These are phyloP conservation scores for Capronia americana DNA, from an alignment of 2,329 filamentous ascomycete genomes.

Conservation along the genomic window DNA sequence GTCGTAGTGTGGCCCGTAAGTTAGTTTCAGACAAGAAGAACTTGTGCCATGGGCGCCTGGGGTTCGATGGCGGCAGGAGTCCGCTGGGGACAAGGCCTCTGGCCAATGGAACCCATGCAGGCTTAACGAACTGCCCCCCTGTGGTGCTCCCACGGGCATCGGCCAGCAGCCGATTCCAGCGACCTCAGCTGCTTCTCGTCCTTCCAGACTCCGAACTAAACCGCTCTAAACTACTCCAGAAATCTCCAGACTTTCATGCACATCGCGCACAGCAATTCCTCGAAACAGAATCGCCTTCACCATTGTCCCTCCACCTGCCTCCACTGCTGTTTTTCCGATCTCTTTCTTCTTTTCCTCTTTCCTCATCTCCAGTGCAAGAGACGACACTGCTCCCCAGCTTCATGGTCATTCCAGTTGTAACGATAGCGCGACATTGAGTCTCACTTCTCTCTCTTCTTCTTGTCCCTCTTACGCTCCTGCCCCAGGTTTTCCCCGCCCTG, in stretches of 20 bases:
- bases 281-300: slow-evolving; percentile 16
- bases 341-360: slow-evolving; percentile 1
- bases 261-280: slow-evolving; percentile 15
- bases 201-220: not conserved
- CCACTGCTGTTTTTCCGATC: slow-evolving; percentile 6
- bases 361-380: not conserved
- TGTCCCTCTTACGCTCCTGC: not conserved
- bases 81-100: slow-evolving; percentile 2
- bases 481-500: slow-evolving; percentile 8
- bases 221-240: slow-evolving; percentile 6
- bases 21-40: slow-evolving; percentile 10
- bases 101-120: not conserved
- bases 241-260: slow-evolving; percentile 20
- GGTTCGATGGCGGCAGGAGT: slow-evolving; percentile 10
- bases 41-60: slow-evolving; percentile 1
- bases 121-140: not conserved
- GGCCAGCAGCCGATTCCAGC: slow-evolving; percentile 9
- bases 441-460: not conserved
- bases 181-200: not conserved
- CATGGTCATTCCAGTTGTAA: not conserved
- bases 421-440: not conserved
- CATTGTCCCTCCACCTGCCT: not conserved
- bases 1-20: slow-evolving; percentile 3
- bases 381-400: not conserved
- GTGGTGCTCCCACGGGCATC: slow-evolving; percentile 1